Evolutionary conservation across 179 eudicot species (phyloP), one percentile per base, ranked within the genome.

Genomic region (Camellia oleifera): DNA sequence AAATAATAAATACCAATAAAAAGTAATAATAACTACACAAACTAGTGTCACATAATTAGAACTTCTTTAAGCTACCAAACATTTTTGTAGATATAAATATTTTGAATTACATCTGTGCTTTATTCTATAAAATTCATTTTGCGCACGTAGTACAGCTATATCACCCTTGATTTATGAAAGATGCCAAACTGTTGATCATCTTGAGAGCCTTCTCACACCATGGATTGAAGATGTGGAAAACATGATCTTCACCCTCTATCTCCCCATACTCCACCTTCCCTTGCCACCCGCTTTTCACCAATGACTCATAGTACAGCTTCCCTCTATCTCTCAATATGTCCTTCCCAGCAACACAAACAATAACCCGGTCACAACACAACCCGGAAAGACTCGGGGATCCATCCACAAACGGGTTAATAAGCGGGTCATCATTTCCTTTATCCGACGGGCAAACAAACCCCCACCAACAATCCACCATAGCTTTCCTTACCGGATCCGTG

Each of bases 301-400:
- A 60, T 0, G 62, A 66, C 9, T 87, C 82, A 42, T 85, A 75
- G 61, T 88, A 90, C 23, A 71, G 48, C 45, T 40, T 66, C 17
- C 88, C 90, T 73, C 91, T 78, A 3, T 84, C 86, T 6, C 77
- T 88, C 79, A 90, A 63, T 14, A 78, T 61, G 53, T 91, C 89
- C 15, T 79, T 77, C 69, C 73, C 88, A 0, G 86, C 90, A 0
- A 88, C 90, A 73, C 79, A 75, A 56, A 88, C 87, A 7, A 90
- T 76, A 8, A 87, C 85, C 77, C 79, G 83, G 4, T 75, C 61
- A 58, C 89, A 88, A 18, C 56, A 87, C 75, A 82, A 82, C 18
- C 65, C 74, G 3, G 63, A 71, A 23, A 77, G 78, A 56, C 80
- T 77, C 40, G 88, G 89, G 8, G 85, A 82, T 46, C 83, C 87